A percentile compares a stretch with the other conserved stretches of the same genome.
phyloP scores from a whole-genome alignment of 106 monocot species.

The Acorus gramineus region DNA sequence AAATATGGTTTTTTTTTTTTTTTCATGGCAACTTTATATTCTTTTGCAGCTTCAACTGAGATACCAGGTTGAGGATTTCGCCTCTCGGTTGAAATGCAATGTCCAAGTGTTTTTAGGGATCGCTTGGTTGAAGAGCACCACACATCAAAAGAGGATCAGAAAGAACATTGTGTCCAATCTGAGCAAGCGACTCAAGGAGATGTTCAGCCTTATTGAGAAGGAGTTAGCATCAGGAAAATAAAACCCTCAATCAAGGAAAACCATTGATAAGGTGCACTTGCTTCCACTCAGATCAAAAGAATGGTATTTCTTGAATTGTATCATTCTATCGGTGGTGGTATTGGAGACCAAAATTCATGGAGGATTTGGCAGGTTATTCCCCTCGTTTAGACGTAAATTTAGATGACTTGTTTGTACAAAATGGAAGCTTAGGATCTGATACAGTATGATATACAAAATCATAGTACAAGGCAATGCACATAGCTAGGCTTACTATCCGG shows the following conservation, averaged over 20 bases:
- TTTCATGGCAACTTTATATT: neutral
- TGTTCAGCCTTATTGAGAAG: conserved; percentile 41
- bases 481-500: too few species aligned
- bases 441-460: too few species aligned
- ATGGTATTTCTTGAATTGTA: too few species aligned
- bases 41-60: conserved; percentile 61
- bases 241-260: neutral
- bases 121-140: conserved; percentile 74
- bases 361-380: too few species aligned
- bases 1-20: neutral
- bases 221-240: conserved; percentile 32
- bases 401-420: too few species aligned
- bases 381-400: too few species aligned
- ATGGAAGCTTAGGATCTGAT: too few species aligned
- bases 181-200: conserved; percentile 46
- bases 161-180: conserved; percentile 46
- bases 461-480: too few species aligned
- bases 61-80: conserved; percentile 45
- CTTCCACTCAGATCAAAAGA: too few species aligned
- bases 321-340: too few species aligned
- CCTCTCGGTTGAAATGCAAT: conserved; percentile 49
- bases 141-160: conserved; percentile 71
- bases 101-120: conserved; percentile 59
- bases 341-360: too few species aligned
- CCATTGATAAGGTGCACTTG: too few species aligned